phyloP scores from a whole-genome alignment of 2,329 filamentous ascomycete genomes.

The Aspergillus fructus region DNA sequence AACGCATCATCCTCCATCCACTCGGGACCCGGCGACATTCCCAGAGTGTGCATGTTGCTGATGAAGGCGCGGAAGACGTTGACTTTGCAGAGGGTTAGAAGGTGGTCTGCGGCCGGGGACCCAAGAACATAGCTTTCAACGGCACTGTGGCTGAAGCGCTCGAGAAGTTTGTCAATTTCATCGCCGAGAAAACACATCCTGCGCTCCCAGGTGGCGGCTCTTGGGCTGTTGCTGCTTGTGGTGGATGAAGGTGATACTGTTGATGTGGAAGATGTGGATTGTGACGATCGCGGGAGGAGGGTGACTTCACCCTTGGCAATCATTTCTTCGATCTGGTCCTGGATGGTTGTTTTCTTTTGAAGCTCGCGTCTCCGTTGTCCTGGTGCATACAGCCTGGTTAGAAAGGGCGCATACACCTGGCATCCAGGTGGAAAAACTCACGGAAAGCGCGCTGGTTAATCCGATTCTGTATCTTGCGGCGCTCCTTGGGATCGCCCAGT shows the following conservation, averaged over 20 bases:
- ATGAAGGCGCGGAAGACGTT: slow-evolving; percentile 38
- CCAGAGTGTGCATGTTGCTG: slow-evolving; percentile 28
- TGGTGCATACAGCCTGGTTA: background rate
- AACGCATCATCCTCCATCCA: slow-evolving; percentile 30
- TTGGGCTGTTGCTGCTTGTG: background rate
- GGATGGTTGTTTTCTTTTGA: slow-evolving; percentile 1
- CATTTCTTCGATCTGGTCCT: slow-evolving; percentile 4
- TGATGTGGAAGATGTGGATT: background rate
- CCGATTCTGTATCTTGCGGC: slow-evolving; percentile 30
- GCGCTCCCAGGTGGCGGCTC: background rate
- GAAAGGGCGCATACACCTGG: background rate
- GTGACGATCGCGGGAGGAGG: background rate
- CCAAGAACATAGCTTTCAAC: slow-evolving; percentile 27
- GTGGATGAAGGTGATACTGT: background rate
- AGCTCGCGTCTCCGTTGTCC: slow-evolving; percentile 24
- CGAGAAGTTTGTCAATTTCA: slow-evolving; percentile 14
- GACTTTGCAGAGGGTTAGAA: slow-evolving; percentile 34
- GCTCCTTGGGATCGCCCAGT: slow-evolving; percentile 26
- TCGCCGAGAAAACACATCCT: slow-evolving; percentile 2
- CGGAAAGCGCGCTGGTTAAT: slow-evolving; percentile 32
- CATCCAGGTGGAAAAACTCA: slow-evolving; percentile 11
- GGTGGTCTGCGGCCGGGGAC: slow-evolving; percentile 30
- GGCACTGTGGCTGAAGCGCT: slow-evolving; percentile 22
- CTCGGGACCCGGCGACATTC: slow-evolving; percentile 16
- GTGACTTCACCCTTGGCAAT: slow-evolving; percentile 7